Evolutionary conservation across 2,329 filamentous ascomycete genomes (phyloP).

Genomic region (Xylariaceae sp.): DNA sequence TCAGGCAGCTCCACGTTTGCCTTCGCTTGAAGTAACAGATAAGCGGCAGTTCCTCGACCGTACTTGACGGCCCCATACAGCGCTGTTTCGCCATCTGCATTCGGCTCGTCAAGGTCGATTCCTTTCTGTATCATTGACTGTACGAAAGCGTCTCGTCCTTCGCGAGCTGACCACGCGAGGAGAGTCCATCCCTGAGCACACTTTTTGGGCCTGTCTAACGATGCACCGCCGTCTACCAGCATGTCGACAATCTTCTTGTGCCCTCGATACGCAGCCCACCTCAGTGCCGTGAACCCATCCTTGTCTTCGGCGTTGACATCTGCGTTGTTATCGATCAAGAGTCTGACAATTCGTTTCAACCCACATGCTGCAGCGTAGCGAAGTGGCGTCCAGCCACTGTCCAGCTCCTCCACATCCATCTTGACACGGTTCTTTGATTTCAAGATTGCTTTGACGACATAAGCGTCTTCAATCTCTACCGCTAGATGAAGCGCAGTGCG

Average conservation of each 20-base stretch:
- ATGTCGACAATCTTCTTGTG: conserved; percentile 2
- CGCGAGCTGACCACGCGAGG: conserved; percentile 5
- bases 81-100: neutral
- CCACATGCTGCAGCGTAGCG: conserved; percentile 4
- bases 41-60: conserved; percentile 2
- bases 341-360: neutral
- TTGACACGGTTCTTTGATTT: neutral
- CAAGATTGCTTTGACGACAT: conserved; percentile 1
- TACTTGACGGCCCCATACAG: conserved; percentile 4
- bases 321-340: conserved; percentile 2
- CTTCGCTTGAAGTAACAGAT: conserved; percentile 1
- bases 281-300: conserved; percentile 7
- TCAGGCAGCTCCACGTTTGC: conserved; percentile 3
- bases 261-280: conserved; percentile 6
- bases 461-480: neutral
- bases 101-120: neutral
- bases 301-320: conserved; percentile 6
- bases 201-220: neutral
- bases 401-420: neutral
- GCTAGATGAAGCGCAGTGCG: conserved; percentile 5
- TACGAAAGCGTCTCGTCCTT: conserved; percentile 4
- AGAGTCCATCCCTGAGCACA: conserved; percentile 4
- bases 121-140: neutral
- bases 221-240: conserved; percentile 4
- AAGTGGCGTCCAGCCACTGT: conserved; percentile 3